These are phyloP conservation scores for Polytrichum commune DNA, from an alignment of 225 moss, liverwort and hornwort species.

Conservation along the genomic window DNA sequence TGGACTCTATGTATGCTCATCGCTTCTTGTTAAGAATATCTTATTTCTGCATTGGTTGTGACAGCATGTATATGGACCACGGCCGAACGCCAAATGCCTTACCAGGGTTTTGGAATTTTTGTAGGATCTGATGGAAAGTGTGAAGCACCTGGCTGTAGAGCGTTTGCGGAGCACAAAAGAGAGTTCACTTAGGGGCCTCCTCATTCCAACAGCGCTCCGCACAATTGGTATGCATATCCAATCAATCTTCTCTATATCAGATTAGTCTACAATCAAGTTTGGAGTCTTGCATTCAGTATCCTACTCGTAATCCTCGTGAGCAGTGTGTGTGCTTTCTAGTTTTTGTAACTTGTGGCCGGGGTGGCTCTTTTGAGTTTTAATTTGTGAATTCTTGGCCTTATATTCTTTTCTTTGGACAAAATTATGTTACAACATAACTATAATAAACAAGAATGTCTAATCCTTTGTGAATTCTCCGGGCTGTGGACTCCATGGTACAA, in stretches of 20 bases:
- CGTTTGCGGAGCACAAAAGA: constrained; percentile 33
- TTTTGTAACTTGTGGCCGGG: no score
- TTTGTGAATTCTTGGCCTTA: background rate
- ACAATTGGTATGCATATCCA: constrained; percentile 23
- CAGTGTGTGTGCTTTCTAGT: background rate
- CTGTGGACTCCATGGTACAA: background rate
- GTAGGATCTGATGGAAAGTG: constrained; percentile 50
- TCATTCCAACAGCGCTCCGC: constrained; percentile 32
- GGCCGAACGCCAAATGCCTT: no score
- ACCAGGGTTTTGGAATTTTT: background rate
- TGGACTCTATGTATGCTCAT: background rate
- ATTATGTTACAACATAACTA: no score
- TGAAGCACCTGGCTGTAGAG: constrained; percentile 41
- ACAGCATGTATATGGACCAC: no score
- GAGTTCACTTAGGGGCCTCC: constrained; percentile 20
- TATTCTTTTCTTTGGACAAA: background rate
- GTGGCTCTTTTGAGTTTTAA: background rate
- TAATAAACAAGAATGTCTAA: background rate
- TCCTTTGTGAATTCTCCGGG: background rate
- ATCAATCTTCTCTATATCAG: background rate
- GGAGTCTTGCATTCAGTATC: background rate
- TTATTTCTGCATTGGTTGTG: no score
- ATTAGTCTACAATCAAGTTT: background rate
- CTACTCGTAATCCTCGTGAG: background rate
- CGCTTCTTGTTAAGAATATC: no score